These are phyloP conservation scores for Cucurbitaria berberidis DNA, from an alignment of 2,329 filamentous ascomycete genomes.

Conservation along the genomic window DNA sequence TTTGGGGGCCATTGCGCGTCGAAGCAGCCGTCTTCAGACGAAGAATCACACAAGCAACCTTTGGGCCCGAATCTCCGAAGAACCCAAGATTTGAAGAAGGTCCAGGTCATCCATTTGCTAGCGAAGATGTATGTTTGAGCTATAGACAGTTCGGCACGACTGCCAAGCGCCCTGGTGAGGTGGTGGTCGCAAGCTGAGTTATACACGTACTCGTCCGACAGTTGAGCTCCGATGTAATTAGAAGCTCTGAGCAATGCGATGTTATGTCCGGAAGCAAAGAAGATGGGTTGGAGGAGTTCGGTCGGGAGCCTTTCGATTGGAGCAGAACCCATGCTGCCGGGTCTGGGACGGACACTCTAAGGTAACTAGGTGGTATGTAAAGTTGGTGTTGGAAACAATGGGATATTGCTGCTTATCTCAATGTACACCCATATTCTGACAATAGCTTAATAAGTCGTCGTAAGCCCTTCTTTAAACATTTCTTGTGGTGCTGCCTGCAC, in stretches of 20 bases:
- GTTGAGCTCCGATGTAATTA: slow-evolving; percentile 43
- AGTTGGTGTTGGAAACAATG: background rate
- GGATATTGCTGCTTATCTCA: background rate
- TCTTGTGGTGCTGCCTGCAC: background rate
- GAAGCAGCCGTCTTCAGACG: slow-evolving; percentile 30
- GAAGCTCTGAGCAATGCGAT: slow-evolving; percentile 51
- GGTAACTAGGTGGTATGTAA: background rate
- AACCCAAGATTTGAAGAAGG: slow-evolving; percentile 35
- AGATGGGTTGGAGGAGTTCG: slow-evolving; percentile 61
- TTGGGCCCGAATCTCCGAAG: slow-evolving; percentile 20
- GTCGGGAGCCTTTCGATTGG: slow-evolving; percentile 55
- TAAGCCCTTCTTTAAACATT: too few species aligned
- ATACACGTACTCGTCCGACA: slow-evolving; percentile 36
- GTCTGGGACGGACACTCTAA: too few species aligned
- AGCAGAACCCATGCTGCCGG: slow-evolving; percentile 23
- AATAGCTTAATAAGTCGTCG: too few species aligned
- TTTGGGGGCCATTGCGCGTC: slow-evolving; percentile 40
- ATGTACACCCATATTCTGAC: too few species aligned
- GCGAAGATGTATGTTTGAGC: slow-evolving; percentile 38
- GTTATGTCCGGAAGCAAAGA: slow-evolving; percentile 54
- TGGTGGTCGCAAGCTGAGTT: slow-evolving; percentile 31
- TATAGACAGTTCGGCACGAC: slow-evolving; percentile 16
- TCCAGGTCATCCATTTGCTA: slow-evolving; percentile 45
- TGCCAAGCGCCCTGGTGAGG: slow-evolving; percentile 17
- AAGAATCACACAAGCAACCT: slow-evolving; percentile 38